A percentile compares a stretch with the other conserved stretches of the same genome.
These are phyloP conservation scores for Podosphaera aphanis DNA, from an alignment of 2,329 filamentous ascomycete species.

Conservation along the genomic window DNA sequence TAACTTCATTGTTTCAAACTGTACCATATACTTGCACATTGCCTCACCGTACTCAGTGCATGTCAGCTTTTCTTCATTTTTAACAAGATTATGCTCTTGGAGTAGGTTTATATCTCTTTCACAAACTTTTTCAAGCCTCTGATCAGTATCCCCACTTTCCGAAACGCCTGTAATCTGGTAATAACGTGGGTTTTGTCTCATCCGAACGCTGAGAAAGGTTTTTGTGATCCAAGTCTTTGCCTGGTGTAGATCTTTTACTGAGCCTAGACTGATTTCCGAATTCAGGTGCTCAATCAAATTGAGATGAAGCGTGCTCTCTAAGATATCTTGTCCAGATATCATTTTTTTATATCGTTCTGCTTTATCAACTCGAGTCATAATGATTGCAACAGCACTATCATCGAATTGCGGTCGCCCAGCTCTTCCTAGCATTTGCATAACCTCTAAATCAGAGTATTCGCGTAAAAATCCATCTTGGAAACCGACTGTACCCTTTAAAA, in stretches of 20 bases:
- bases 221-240: constrained; percentile 54
- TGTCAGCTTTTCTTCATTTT: constrained; percentile 23
- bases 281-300: constrained; percentile 70
- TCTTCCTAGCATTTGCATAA: constrained; percentile 79
- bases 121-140: constrained; percentile 46
- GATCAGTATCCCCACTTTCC: constrained; percentile 28
- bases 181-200: constrained; percentile 44
- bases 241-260: constrained; percentile 36
- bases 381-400: constrained; percentile 49
- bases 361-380: constrained; percentile 49
- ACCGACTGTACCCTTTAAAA: constrained; percentile 55
- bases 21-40: constrained; percentile 66
- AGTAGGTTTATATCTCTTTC: constrained; percentile 43
- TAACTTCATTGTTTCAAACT: constrained; percentile 55
- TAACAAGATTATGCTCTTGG: constrained; percentile 33
- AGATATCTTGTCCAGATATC: constrained; percentile 44
- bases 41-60: constrained; percentile 53
- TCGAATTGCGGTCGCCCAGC: constrained; percentile 72
- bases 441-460: constrained; percentile 61
- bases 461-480: constrained; percentile 36
- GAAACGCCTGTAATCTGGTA: constrained; percentile 39
- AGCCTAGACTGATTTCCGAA: constrained; percentile 58
- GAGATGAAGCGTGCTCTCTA: constrained; percentile 59
- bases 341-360: constrained; percentile 46
- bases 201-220: constrained; percentile 56